A percentile compares a stretch with the other conserved stretches of the same genome.
phyloP scores from a whole-genome alignment of 352 stramenopile species.

The Globisporangium viniferum region DNA sequence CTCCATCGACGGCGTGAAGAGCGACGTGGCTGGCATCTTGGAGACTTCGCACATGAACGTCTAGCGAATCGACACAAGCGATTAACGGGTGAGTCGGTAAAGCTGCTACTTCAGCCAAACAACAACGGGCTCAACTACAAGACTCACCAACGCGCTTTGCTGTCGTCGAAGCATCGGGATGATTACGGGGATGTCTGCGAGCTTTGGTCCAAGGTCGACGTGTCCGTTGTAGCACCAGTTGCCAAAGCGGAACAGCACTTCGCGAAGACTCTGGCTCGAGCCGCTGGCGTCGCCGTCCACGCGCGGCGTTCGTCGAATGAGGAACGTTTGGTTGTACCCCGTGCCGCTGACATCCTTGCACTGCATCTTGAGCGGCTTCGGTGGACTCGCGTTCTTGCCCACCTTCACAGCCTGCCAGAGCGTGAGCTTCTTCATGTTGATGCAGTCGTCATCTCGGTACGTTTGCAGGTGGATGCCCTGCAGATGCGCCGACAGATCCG shows the following conservation, averaged over 20 bases:
- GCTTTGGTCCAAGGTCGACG: conserved; percentile 88
- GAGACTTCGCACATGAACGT: conserved; percentile 92
- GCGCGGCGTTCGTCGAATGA: conserved; percentile 67
- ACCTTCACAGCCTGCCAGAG: conserved; percentile 84
- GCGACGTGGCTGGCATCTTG: conserved; percentile 84
- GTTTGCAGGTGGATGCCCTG: conserved; percentile 87
- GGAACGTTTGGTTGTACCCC: conserved; percentile 84
- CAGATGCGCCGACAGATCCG: conserved; percentile 87
- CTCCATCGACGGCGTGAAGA: conserved; percentile 88
- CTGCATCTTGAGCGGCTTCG: conserved; percentile 79
- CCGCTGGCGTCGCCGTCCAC: conserved; percentile 19
- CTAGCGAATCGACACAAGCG: conserved; percentile 19
- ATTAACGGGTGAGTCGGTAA: not conserved
- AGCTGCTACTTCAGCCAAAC: not conserved
- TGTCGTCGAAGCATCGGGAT: conserved; percentile 93
- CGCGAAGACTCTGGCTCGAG: conserved; percentile 55
- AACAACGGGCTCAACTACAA: not conserved
- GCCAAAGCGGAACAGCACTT: conserved; percentile 94
- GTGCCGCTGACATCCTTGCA: conserved; percentile 80
- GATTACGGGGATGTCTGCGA: conserved; percentile 91
- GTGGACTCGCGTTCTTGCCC: conserved; percentile 51
- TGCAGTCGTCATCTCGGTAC: conserved; percentile 75
- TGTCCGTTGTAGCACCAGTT: conserved; percentile 95
- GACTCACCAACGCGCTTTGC: conserved; percentile 82
- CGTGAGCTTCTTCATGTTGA: conserved; percentile 91